These are phyloP conservation scores for Ceratobasidium sp. DNA, from an alignment of 1,284 basidiomycete species.

Conservation along the genomic window DNA sequence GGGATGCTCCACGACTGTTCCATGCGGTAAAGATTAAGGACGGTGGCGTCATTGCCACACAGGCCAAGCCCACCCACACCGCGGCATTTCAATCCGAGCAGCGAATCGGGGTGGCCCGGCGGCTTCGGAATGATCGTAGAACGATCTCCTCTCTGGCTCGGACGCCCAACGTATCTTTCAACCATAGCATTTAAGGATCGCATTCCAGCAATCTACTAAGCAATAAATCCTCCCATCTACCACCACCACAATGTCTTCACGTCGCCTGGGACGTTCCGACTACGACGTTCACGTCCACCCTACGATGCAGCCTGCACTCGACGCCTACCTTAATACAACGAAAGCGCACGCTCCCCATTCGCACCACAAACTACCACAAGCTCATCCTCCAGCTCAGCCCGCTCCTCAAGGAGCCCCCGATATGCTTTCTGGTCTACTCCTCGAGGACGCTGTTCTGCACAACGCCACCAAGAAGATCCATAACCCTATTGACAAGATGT, in stretches of 20 bases:
- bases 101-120: no score
- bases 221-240: no score
- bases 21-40: no score
- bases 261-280: slow-evolving; percentile 4
- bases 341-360: neutral
- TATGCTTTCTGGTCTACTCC: slow-evolving; percentile 47
- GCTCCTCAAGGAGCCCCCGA: slow-evolving; percentile 28
- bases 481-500: slow-evolving; percentile 40
- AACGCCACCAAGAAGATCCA: slow-evolving; percentile 43
- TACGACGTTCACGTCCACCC: slow-evolving; percentile 23
- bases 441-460: slow-evolving; percentile 47
- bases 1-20: no score
- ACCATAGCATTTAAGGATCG: no score
- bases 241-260: slow-evolving; percentile 4
- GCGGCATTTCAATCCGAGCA: no score
- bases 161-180: no score
- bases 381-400: slow-evolving; percentile 2
- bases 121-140: no score
- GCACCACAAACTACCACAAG: neutral
- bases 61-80: no score
- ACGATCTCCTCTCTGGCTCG: no score
- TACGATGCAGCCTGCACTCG: slow-evolving; percentile 22
- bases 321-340: slow-evolving; percentile 19
- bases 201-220: no score
- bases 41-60: no score